Percentiles rank a stretch among this genome's conserved stretches.
These are phyloP conservation scores for Pseudotulostoma volvatum DNA, from an alignment of 495 filamentous ascomycete species.

Conservation along the genomic window DNA sequence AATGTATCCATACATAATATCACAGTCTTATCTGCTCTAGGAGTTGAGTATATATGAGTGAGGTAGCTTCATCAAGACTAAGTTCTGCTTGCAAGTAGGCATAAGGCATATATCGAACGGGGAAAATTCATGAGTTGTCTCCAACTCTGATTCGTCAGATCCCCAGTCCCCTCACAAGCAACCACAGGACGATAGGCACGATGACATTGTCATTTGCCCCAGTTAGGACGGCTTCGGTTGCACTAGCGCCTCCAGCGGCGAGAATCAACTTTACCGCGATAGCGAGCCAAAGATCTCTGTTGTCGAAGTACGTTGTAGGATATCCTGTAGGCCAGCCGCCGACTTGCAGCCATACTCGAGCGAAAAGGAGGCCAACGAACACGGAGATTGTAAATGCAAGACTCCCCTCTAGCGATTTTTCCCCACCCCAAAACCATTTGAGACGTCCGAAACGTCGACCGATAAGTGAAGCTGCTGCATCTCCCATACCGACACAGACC, in stretches of 20 bases:
- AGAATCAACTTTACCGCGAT: constrained; percentile 41
- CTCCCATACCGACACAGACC: constrained; percentile 86
- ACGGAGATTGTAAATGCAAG: constrained; percentile 73
- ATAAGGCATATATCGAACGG: constrained; percentile 6
- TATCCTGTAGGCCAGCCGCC: constrained; percentile 46
- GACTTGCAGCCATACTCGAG: constrained; percentile 54
- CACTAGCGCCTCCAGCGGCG: constrained; percentile 66
- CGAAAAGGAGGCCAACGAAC: constrained; percentile 50
- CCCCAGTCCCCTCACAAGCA: constrained; percentile 62
- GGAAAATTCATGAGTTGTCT: too few species aligned
- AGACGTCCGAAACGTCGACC: constrained; percentile 70
- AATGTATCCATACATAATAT: too few species aligned
- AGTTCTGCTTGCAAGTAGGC: too few species aligned
- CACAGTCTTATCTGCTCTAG: too few species aligned
- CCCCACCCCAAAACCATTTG: constrained; percentile 95
- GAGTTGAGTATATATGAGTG: too few species aligned
- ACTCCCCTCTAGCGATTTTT: constrained; percentile 88
- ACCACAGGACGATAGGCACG: constrained; percentile 88
- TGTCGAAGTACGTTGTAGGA: constrained; percentile 1
- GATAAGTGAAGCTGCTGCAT: constrained; percentile 85
- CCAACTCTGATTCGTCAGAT: constrained; percentile 37
- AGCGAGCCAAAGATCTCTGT: constrained; percentile 21
- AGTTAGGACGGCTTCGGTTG: constrained; percentile 88
- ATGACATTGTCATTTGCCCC: constrained; percentile 98
- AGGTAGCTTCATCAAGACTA: too few species aligned